Conservation (phyloP, 78 protist species). For the Dictyostelium discoideum region DNA sequence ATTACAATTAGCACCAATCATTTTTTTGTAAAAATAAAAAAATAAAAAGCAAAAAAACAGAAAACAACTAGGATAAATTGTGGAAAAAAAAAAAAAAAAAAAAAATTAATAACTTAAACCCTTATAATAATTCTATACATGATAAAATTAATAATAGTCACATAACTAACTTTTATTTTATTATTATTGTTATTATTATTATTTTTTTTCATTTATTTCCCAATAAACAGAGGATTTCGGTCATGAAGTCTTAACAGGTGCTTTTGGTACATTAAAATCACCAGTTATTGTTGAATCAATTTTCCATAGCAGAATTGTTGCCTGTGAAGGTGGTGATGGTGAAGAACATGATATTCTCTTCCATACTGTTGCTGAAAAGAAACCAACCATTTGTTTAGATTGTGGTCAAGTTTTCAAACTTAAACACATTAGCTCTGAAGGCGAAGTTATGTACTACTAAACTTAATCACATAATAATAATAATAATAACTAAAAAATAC, state of each 20-base stretch:
- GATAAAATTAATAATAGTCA: neutral
- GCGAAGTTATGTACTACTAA: constrained; percentile 71
- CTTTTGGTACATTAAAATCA: constrained; percentile 65
- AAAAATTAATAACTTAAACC: too few relatives aligned
- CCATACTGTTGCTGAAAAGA: constrained; percentile 59
- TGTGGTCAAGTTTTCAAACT: constrained; percentile 78
- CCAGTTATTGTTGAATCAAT: constrained; percentile 75
- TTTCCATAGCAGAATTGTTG: constrained; percentile 57
- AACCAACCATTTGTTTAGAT: constrained; percentile 68
- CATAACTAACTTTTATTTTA: neutral
- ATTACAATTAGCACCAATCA: too few relatives aligned
- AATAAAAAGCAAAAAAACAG: too few relatives aligned
- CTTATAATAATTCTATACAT: too few relatives aligned
- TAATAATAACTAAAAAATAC: neutral
- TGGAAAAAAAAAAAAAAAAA: too few relatives aligned
- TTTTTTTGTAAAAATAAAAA: too few relatives aligned
- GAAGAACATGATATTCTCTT: constrained; percentile 67
- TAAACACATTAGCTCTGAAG: constrained; percentile 32
- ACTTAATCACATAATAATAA: neutral
- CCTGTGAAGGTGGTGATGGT: constrained; percentile 80
- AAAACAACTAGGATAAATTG: too few relatives aligned
- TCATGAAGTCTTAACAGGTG: constrained; percentile 73
- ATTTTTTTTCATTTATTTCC: too few relatives aligned
- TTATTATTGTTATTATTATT: too few relatives aligned
- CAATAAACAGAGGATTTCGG: constrained; percentile 49